Conservation (phyloP, 148 eudicot genomes). For the Chenopodium berlandieri region DNA sequence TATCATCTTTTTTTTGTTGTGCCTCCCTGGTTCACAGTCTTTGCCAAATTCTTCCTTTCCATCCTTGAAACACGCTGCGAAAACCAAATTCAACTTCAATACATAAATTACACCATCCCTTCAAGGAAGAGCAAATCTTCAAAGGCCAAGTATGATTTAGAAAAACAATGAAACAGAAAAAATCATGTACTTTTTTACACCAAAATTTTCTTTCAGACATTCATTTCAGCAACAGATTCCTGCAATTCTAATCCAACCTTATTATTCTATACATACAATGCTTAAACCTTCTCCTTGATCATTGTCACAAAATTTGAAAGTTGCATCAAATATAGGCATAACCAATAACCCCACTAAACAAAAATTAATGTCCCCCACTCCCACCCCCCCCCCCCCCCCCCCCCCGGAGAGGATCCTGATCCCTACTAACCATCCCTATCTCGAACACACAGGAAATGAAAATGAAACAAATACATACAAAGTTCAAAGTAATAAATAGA, state of each 20-base stretch:
- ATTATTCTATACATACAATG: not conserved
- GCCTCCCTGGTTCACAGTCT: constrained; percentile 44
- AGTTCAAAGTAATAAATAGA: not conserved
- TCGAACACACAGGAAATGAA: not conserved
- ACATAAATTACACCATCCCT: not conserved
- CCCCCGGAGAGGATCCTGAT: not conserved
- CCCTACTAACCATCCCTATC: not conserved
- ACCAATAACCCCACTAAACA: no score
- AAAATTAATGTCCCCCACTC: no score
- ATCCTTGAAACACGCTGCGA: constrained; percentile 61
- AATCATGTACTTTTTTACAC: not conserved
- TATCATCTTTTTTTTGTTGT: constrained; percentile 35
- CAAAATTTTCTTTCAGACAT: not conserved
- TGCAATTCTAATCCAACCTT: not conserved
- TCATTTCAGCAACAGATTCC: not conserved
- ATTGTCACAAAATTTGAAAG: not conserved
- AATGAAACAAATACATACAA: no score
- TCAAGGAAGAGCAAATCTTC: not conserved
- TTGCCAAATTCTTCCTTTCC: constrained; percentile 51
- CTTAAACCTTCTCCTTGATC: not conserved
- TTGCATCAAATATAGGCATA: not conserved
- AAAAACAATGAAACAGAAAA: not conserved
- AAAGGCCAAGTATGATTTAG: not conserved
- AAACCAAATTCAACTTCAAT: constrained; percentile 3
- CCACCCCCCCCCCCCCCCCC: no score